Conservation (phyloP, 805 yeast species). For the Candida rishiriensis region DNA sequence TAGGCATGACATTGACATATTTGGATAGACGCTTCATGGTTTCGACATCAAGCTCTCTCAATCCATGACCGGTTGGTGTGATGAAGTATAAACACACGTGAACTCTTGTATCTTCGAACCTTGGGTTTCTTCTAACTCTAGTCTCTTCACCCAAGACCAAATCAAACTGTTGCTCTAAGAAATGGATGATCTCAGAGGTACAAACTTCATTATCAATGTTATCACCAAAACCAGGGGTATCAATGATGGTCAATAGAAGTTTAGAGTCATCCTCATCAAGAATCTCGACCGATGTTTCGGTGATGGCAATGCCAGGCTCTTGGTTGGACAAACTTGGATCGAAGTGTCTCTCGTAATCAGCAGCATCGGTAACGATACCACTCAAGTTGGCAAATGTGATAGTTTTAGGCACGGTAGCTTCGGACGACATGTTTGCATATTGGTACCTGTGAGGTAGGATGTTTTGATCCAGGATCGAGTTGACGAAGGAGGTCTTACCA, state of each 20-base stretch:
- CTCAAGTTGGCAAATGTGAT: constrained; percentile 57
- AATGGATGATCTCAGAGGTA: constrained; percentile 59
- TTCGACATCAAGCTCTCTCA: constrained; percentile 67
- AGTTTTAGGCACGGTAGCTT: constrained; percentile 36
- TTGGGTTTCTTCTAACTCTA: constrained; percentile 78
- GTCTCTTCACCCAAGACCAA: constrained; percentile 82
- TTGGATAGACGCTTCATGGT: constrained; percentile 68
- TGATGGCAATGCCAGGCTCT: constrained; percentile 74
- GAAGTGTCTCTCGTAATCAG: constrained; percentile 55
- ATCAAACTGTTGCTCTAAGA: constrained; percentile 73
- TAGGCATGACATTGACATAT: constrained; percentile 70
- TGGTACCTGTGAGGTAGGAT: constrained; percentile 58
- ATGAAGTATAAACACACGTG: constrained; percentile 71
- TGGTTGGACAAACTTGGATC: constrained; percentile 55
- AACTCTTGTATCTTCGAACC: constrained; percentile 72
- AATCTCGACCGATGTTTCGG: constrained; percentile 59
- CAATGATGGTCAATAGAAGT: constrained; percentile 49
- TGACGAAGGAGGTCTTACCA: constrained; percentile 74
- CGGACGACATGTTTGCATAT: constrained; percentile 26
- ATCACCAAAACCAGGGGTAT: constrained; percentile 61
- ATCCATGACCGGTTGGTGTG: constrained; percentile 73
- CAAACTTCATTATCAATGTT: constrained; percentile 59
- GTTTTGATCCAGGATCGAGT: constrained; percentile 58
- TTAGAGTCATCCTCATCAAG: constrained; percentile 57
- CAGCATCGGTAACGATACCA: constrained; percentile 50